Conservation (phyloP, 441 rosid species). For the Biscutella laevigata region DNA sequence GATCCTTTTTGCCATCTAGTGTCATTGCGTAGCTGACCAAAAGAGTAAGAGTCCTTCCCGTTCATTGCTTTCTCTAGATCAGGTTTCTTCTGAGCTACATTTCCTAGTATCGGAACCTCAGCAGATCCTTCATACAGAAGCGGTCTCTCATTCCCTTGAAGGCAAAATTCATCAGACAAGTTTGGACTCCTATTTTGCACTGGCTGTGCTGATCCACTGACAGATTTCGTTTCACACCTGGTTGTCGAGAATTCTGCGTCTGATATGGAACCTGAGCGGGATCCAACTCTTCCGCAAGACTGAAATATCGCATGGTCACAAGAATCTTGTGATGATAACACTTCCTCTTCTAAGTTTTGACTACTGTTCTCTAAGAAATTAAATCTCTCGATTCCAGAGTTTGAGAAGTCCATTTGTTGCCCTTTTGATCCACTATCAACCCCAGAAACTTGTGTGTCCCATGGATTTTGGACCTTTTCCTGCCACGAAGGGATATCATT, state of each 20-base stretch:
- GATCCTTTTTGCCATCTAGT: constrained; percentile 23
- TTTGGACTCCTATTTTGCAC: constrained; percentile 26
- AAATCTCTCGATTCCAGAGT: constrained; percentile 35
- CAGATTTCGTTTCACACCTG: constrained; percentile 29
- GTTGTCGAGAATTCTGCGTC: constrained; percentile 44
- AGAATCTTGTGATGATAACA: constrained; percentile 58
- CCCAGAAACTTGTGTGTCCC: constrained; percentile 32
- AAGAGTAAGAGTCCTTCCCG: constrained; percentile 28
- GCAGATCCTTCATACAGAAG: constrained; percentile 26
- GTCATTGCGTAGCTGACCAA: constrained; percentile 30
- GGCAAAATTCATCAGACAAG: constrained; percentile 32
- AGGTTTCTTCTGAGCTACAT: constrained; percentile 29
- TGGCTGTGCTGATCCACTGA: constrained; percentile 27
- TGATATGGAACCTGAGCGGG: constrained; percentile 47
- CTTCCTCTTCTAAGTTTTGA: constrained; percentile 59
- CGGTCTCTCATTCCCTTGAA: constrained; percentile 29
- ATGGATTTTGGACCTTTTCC: constrained; percentile 28
- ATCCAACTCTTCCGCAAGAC: constrained; percentile 38
- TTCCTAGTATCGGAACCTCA: constrained; percentile 26
- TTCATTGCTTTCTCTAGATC: constrained; percentile 22
- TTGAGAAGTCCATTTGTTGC: constrained; percentile 30
- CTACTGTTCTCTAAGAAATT: constrained; percentile 33
- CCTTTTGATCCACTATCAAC: constrained; percentile 30
- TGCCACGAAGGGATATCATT: constrained; percentile 38
- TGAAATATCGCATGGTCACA: constrained; percentile 40